A percentile compares a stretch with the other conserved stretches of the same genome.
phyloP scores from a whole-genome alignment of 495 filamentous ascomycete genomes.

The Tetracladium marchalianum region DNA sequence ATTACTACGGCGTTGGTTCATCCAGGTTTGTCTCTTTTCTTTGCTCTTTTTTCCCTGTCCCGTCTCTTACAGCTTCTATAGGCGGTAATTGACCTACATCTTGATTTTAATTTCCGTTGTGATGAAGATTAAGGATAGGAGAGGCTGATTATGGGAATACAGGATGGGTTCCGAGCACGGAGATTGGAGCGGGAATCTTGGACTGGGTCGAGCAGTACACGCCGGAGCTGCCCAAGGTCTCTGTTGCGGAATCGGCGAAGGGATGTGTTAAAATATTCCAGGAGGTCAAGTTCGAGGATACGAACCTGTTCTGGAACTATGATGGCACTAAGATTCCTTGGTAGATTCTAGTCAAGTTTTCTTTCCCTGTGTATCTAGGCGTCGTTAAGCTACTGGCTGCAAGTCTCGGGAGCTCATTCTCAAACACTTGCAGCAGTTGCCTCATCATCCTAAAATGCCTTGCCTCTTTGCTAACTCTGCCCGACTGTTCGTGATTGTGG shows the following conservation, averaged over 20 bases:
- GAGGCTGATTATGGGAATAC: not conserved
- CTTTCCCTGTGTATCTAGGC: too few species aligned
- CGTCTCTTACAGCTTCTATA: too few species aligned
- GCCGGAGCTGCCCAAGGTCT: not conserved
- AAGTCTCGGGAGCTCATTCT: too few species aligned
- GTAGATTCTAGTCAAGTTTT: not conserved
- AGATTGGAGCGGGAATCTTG: slow-evolving; percentile 5
- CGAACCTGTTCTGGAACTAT: slow-evolving; percentile 4
- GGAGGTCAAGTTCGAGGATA: slow-evolving; percentile 4
- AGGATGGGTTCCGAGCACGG: slow-evolving; percentile 9
- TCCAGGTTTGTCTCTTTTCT: slow-evolving; percentile 1
- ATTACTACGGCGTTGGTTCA: slow-evolving; percentile 9
- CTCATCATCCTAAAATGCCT: too few species aligned
- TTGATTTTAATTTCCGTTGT: too few species aligned
- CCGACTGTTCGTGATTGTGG: too few species aligned
- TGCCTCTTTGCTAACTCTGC: too few species aligned
- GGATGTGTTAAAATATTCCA: slow-evolving; percentile 6
- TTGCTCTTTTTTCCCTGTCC: too few species aligned
- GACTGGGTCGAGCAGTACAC: slow-evolving; percentile 6
- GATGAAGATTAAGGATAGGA: not conserved
- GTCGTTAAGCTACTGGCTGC: not conserved
- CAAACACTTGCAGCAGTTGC: too few species aligned
- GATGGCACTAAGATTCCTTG: slow-evolving; percentile 9
- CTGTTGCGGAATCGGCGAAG: not conserved
- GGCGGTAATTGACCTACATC: too few species aligned